Base-by-base conservation (phyloP, 2,329 filamentous ascomycete species). In the Fusarium oxysporum region DNA sequence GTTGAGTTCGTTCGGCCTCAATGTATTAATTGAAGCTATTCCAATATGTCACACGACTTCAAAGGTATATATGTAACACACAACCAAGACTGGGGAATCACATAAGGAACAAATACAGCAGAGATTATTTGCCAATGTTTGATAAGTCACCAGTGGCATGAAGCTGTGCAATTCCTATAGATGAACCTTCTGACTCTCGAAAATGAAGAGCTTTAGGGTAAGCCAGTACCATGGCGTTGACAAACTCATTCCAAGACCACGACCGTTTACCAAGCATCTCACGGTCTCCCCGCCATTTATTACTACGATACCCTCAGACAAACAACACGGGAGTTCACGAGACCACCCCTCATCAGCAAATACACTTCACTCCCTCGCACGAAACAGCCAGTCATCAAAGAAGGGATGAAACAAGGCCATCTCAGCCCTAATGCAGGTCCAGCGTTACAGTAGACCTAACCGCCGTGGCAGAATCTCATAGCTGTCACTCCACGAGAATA, bases 341-440 rank as follows among this genome's bases (percentile, higher is more conserved):
- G 25, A 60, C 53, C 45, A 72, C 58, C 63, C 60, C 70, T 51
- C 47, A 11, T 10, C 47, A 25, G 6, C 12, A n/a, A 14, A 16
- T 32, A 43, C 25, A 40, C 35, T 43, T 30, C 59, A 62, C 51
- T 57, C 55, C 53, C 44, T 37, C 35, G 23, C 50, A 63, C 25
- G 25, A 38, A 43, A 23, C 33, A 30, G 41, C 44, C 37, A 60
- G 56, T 62, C 48, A 60, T 56, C 56, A 60, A 48, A 56, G 53
- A 43, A 51, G 35, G 23, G 25, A 67, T 67, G 61, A 59, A 70
- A 73, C 70, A 58, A 33, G 41, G 38, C 33, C 35, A 54, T 38
- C 43, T n/a, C 47, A 41, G 45, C 44, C 53, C 38, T 55, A 33
- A 73, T 51, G 65, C 65, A 67, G 65, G 56, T 62, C 65, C 70